phyloP scores from a whole-genome alignment of 495 filamentous ascomycete species.

The Lophiotrema nucula region DNA sequence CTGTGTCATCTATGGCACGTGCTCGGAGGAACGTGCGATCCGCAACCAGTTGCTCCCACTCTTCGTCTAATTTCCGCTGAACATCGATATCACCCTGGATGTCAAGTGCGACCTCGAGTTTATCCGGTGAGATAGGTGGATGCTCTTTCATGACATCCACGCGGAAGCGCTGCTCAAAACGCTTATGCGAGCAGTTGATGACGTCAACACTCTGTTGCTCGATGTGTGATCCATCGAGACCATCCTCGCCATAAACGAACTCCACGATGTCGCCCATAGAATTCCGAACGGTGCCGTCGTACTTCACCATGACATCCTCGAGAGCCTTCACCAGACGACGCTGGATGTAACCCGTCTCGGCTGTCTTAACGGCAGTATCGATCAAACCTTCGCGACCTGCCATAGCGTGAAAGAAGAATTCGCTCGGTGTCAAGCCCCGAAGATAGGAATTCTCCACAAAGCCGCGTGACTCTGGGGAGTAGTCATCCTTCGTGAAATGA shows the following conservation, averaged over 20 bases:
- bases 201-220: constrained; percentile 88
- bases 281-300: constrained; percentile 96
- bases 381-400: constrained; percentile 99
- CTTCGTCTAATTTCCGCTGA: constrained; percentile 80
- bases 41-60: constrained; percentile 73
- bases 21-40: constrained; percentile 76
- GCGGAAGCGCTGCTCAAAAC: constrained; percentile 76
- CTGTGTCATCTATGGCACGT: constrained; percentile 58
- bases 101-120: constrained; percentile 82
- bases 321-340: constrained; percentile 96
- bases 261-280: constrained; percentile 96
- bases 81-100: constrained; percentile 81
- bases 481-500: constrained; percentile 99
- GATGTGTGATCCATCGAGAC: constrained; percentile 84
- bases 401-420: constrained; percentile 99
- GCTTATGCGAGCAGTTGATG: constrained; percentile 67
- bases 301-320: constrained; percentile 96
- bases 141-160: constrained; percentile 89
- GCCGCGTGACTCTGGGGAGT: constrained; percentile 91
- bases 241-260: constrained; percentile 97
- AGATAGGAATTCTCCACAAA: constrained; percentile 99
- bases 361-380: constrained; percentile 98
- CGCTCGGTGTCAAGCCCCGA: constrained; percentile 87
- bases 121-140: constrained; percentile 62
- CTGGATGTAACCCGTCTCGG: constrained; percentile 98